A percentile compares a stretch with the other conserved stretches of the same genome.
phyloP scores from a whole-genome alignment of 805 yeast genomes.

The Candida nanaspora region DNA sequence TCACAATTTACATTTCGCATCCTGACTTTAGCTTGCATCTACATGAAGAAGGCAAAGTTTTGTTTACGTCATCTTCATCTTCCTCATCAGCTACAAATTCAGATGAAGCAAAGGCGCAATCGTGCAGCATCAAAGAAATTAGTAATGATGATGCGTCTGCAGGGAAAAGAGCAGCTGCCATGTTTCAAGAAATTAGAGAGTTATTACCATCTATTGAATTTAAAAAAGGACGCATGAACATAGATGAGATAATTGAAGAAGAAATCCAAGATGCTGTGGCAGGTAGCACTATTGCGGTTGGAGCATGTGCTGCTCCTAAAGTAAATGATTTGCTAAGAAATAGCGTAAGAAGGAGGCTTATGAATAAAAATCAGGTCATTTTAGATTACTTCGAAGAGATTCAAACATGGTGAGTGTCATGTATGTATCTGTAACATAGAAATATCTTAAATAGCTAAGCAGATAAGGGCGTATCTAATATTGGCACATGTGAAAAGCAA shows the following conservation, averaged over 20 bases:
- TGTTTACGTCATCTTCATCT: too few relatives aligned
- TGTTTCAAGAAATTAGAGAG: conserved; percentile 14
- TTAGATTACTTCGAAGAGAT: conserved; percentile 28
- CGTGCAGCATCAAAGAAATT: too few relatives aligned
- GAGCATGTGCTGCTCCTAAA: conserved; percentile 41
- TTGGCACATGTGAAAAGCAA: too few relatives aligned
- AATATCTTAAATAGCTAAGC: too few relatives aligned
- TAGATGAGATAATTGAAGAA: conserved; percentile 25
- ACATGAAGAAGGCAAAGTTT: neutral
- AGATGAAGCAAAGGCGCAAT: too few relatives aligned
- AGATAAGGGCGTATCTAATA: too few relatives aligned
- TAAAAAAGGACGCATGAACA: conserved; percentile 36
- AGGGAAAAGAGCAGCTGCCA: too few relatives aligned
- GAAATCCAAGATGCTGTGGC: conserved; percentile 33
- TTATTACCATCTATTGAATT: conserved; percentile 32
- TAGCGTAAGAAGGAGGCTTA: conserved; percentile 13
- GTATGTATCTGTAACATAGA: too few relatives aligned
- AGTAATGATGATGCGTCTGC: too few relatives aligned
- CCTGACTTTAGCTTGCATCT: neutral
- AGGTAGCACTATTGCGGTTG: conserved; percentile 30
- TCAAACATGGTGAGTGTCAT: conserved; percentile 30
- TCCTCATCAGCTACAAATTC: conserved; percentile 1
- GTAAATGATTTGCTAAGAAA: conserved; percentile 29
- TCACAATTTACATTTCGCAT: conserved; percentile 35
- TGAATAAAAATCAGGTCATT: conserved; percentile 4